Percentiles rank a stretch among this genome's conserved stretches.
These are phyloP conservation scores for Leptographium wingfieldii DNA, from an alignment of 2,329 filamentous ascomycete species.

Conservation along the genomic window DNA sequence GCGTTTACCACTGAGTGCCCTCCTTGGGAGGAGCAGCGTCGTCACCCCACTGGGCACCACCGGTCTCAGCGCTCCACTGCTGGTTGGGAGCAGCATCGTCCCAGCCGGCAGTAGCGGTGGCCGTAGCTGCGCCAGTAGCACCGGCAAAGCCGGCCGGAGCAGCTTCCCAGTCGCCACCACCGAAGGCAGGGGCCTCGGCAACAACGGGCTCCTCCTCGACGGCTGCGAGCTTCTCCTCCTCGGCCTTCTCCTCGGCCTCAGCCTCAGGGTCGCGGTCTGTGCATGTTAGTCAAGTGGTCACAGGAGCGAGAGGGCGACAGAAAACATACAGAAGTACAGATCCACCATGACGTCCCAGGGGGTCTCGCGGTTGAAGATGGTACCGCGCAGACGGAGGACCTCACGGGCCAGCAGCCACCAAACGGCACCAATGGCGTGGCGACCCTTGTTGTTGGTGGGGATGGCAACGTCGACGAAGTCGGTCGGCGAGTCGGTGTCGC, in stretches of 20 bases:
- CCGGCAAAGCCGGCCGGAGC: slow-evolving; percentile 58
- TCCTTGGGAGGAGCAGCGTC: slow-evolving; percentile 30
- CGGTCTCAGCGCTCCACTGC: slow-evolving; percentile 55
- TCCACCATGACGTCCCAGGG: slow-evolving; percentile 99
- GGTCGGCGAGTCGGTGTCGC: slow-evolving; percentile 98
- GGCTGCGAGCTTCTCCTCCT: slow-evolving; percentile 81
- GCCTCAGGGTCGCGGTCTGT: slow-evolving; percentile 94
- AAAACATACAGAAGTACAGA: slow-evolving; percentile 84
- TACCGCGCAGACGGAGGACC: slow-evolving; percentile 96
- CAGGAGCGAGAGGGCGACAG: background rate
- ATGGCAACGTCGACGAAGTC: slow-evolving; percentile 99
- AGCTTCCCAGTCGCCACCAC: slow-evolving; percentile 74
- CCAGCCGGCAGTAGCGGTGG: slow-evolving; percentile 30
- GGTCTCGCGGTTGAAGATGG: slow-evolving; percentile 86
- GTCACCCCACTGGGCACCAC: slow-evolving; percentile 42
- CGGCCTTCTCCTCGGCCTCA: slow-evolving; percentile 96
- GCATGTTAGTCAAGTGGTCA: slow-evolving; percentile 3
- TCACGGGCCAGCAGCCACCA: slow-evolving; percentile 99
- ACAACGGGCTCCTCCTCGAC: slow-evolving; percentile 73
- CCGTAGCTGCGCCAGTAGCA: slow-evolving; percentile 28
- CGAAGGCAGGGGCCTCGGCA: slow-evolving; percentile 56
- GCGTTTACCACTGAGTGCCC: slow-evolving; percentile 34
- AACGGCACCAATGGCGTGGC: slow-evolving; percentile 93
- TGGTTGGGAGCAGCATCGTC: slow-evolving; percentile 53
- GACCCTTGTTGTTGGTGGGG: slow-evolving; percentile 99